Conservation (phyloP, 2,329 filamentous ascomycete species). For the Hymenoscyphus scutula region DNA sequence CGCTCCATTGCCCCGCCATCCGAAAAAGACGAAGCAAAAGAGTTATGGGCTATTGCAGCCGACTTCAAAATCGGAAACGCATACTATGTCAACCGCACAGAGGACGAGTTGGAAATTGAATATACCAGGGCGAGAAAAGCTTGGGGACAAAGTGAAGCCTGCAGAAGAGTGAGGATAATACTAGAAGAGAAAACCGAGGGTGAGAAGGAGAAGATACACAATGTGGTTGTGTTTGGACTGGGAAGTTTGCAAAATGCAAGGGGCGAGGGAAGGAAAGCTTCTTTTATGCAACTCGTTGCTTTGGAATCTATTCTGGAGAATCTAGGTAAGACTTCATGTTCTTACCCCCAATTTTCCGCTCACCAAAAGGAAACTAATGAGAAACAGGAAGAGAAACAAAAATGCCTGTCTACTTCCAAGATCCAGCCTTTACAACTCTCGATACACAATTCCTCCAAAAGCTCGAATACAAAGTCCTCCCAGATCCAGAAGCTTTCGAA, state of each 20-base stretch:
- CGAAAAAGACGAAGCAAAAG: slow-evolving; percentile 21
- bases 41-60: slow-evolving; percentile 11
- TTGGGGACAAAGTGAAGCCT: slow-evolving; percentile 31
- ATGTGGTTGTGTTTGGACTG: slow-evolving; percentile 34
- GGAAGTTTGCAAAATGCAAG: slow-evolving; percentile 34
- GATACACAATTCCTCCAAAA: slow-evolving; percentile 33
- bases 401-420: slow-evolving; percentile 27
- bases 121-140: slow-evolving; percentile 27
- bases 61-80: slow-evolving; percentile 33
- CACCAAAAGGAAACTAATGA: neutral
- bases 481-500: slow-evolving; percentile 33
- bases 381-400: slow-evolving; percentile 4
- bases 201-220: slow-evolving; percentile 22
- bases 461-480: slow-evolving; percentile 29
- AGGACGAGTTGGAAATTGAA: slow-evolving; percentile 32
- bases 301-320: slow-evolving; percentile 28
- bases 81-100: slow-evolving; percentile 31
- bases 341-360: neutral
- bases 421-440: slow-evolving; percentile 34
- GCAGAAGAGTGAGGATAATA: slow-evolving; percentile 19
- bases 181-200: slow-evolving; percentile 15
- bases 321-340: slow-evolving; percentile 18
- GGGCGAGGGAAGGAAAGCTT: slow-evolving; percentile 31
- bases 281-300: slow-evolving; percentile 34
- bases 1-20: slow-evolving; percentile 10